Base-by-base conservation (phyloP, 2,329 filamentous ascomycete genomes). In the Colletotrichum simmondsii region DNA sequence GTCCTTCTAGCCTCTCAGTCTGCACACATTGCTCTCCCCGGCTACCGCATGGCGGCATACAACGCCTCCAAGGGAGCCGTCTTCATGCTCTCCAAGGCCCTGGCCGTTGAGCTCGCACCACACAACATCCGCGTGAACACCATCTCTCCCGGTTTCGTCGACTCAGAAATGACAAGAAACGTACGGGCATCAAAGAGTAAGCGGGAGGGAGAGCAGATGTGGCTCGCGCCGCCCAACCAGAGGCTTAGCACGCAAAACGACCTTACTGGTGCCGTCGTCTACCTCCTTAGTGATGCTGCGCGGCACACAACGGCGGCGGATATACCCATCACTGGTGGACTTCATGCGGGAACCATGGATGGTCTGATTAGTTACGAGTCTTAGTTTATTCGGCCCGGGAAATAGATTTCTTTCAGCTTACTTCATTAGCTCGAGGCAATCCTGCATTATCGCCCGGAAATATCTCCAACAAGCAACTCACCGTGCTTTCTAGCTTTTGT, bases 151-250 rank as follows among this genome's bases (percentile, higher is more conserved):
- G 86, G 80, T 75, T 82, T 83, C 65, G 80, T 85, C 57, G 81
- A 81, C 77, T 84, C 85, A 0, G 85, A 84, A 8, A 81, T 87
- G 80, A 87, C 85, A 5, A 87, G 86, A 76, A 87, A 85, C 74
- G 87, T 90, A 6, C 83, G 85, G 68, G 83, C 83, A 26, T 81
- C 84, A n/a, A 87, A 90, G 80, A 84, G 90, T 81, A 85, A 88
- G 78, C 89, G 90, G 76, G 90, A 90, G 75, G 87, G 88, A 2
- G 88, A 88, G 6, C 89, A 90, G 83, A 87, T 87, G 12, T 80
- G 88, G 35, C 75, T 90, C 37, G 88, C 88, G 0, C 83, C 87
- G 53, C 85, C 86, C 0, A 83, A 87, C 74, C 42, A 49, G 42
- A 49, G 42, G 11, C 42, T 49, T 2, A 49, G 42, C 42, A 49